Percentiles rank a stretch among this genome's conserved stretches.
Conservation (phyloP, 208 protist genomes). For the Polymyxa betae region DNA sequence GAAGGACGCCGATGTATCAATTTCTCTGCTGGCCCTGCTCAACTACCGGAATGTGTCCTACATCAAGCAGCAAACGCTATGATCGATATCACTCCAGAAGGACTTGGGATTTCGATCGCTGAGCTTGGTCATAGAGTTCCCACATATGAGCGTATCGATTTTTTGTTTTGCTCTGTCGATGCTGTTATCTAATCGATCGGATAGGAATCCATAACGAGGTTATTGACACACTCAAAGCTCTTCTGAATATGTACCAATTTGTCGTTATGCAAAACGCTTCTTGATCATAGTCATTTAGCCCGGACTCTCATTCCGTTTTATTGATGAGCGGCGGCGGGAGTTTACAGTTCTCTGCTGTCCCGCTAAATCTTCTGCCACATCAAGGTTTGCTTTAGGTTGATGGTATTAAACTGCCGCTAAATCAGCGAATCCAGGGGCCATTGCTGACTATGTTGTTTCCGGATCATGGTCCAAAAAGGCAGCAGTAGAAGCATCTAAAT, state of each 20-base stretch:
- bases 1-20: no score
- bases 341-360: conserved; percentile 37
- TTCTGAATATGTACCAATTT: no score
- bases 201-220: not conserved
- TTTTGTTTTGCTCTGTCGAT: not conserved
- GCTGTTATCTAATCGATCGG: not conserved
- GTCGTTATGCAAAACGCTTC: no score
- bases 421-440: not conserved
- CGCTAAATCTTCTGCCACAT: not conserved
- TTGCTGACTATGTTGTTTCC: conserved; percentile 32
- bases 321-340: not conserved
- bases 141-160: not conserved
- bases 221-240: not conserved
- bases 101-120: not conserved
- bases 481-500: not conserved
- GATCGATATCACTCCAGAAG: conserved; percentile 22
- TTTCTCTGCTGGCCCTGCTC: conserved; percentile 19
- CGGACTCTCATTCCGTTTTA: conserved; percentile 18
- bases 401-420: not conserved
- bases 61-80: not conserved
- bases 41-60: conserved; percentile 8
- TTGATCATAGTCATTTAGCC: not conserved
- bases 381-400: not conserved
- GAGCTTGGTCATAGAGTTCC: not conserved
- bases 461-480: conserved; percentile 35